Percentiles rank a stretch among this genome's conserved stretches.
Conservation (phyloP, 129 eudicot genomes). For the Deinandra increscens region DNA sequence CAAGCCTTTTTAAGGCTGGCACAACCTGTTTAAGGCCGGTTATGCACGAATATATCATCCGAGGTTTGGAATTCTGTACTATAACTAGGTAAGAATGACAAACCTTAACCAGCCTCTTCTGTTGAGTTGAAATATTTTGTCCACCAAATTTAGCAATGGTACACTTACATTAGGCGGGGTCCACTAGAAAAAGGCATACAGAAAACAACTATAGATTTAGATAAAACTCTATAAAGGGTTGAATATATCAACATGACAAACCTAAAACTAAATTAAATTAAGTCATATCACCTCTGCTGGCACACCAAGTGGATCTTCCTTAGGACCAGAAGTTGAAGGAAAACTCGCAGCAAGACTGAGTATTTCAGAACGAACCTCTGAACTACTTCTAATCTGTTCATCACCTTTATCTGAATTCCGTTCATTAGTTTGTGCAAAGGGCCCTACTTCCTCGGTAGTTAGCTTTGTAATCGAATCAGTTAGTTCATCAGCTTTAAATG, state of each 20-base stretch:
- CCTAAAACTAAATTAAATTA: not conserved
- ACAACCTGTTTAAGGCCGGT: too few relatives aligned
- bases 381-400: constrained; percentile 33
- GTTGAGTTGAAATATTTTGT: constrained; percentile 89
- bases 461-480: constrained; percentile 37
- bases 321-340: constrained; percentile 38
- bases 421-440: constrained; percentile 42
- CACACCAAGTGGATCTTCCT: constrained; percentile 70
- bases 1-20: too few relatives aligned
- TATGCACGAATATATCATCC: not conserved
- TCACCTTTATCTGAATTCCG: constrained; percentile 58
- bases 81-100: constrained; percentile 23
- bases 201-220: constrained; percentile 4
- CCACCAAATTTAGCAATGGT: constrained; percentile 87
- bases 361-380: constrained; percentile 41
- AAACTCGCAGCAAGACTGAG: constrained; percentile 39
- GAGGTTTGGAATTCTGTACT: constrained; percentile 3
- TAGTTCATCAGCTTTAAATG: constrained; percentile 53
- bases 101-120: constrained; percentile 99
- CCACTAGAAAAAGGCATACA: constrained; percentile 63
- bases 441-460: constrained; percentile 43
- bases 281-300: constrained; percentile 78
- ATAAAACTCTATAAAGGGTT: not conserved
- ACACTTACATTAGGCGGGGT: constrained; percentile 88
- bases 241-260: not conserved